Conservation (phyloP, 2,329 filamentous ascomycete genomes). For the Epichloe sp. region DNA sequence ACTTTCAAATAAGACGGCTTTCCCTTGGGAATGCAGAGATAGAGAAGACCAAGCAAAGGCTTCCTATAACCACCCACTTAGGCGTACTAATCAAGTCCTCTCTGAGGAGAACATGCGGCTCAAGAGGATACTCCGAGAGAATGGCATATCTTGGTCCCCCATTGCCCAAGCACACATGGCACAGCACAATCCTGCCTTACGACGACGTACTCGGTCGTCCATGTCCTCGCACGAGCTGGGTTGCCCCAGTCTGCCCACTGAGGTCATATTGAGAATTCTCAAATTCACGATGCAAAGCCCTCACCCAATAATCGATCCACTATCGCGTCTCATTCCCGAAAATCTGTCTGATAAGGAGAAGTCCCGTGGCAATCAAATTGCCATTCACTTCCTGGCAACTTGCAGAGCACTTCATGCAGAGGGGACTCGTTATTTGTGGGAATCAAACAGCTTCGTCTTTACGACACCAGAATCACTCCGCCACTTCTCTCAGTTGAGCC, state of each 20-base stretch:
- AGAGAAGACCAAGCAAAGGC: constrained; percentile 36
- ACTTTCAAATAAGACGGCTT: constrained; percentile 15
- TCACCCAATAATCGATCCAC: constrained; percentile 39
- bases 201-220: constrained; percentile 20
- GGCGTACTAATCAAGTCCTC: constrained; percentile 30
- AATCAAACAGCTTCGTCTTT: constrained; percentile 40
- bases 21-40: constrained; percentile 39
- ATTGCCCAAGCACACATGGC: constrained; percentile 20
- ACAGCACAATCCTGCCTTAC: constrained; percentile 17
- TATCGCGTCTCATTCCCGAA: constrained; percentile 30
- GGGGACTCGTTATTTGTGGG: constrained; percentile 36
- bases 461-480: constrained; percentile 37
- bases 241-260: constrained; percentile 34
- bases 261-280: constrained; percentile 39
- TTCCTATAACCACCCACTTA: constrained; percentile 35
- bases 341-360: constrained; percentile 31
- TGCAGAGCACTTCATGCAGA: constrained; percentile 37
- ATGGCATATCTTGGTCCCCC: constrained; percentile 37
- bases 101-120: constrained; percentile 35
- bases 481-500: constrained; percentile 33
- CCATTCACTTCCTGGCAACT: constrained; percentile 39
- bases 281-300: constrained; percentile 36
- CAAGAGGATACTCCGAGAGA: constrained; percentile 38
- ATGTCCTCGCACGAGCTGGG: constrained; percentile 16
- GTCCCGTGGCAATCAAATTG: constrained; percentile 31